Evolutionary conservation across 140 eudicot species (phyloP), one percentile per base, ranked within the genome.

Genomic region (Anethum foeniculum): DNA sequence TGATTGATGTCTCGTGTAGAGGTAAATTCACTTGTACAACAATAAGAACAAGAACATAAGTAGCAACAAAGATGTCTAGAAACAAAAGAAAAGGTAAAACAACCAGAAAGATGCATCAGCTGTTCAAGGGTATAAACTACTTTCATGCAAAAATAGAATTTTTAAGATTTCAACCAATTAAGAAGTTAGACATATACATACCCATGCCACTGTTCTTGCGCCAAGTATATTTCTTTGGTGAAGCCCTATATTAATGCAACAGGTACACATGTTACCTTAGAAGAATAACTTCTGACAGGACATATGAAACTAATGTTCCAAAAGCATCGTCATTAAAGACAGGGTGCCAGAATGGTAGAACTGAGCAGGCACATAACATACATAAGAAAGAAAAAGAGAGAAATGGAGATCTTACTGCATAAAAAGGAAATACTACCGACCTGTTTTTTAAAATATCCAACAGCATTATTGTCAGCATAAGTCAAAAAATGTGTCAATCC

Each of bases 401-500:
- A 41, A 7, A 36, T 0, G 32, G 16, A n/a, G 1, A 75, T 49
- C 62, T 47, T 47, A 15, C 5, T 47, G 34, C 79, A 75, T 47
- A n/a, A 14, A 69, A 68, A 25, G 52, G 15, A 52, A 77, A 76
- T 69, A 51, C 71, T 78, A 34, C 62, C 60, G 69, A 95, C 99
- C 99, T 95, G 99, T 82, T 95, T 95, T 85, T 87, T 92, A 82
- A 95, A 95, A 86, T 92, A 95, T 76, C 99, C 97, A 85, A 95
- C 99, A 85, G 97, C 97, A 81, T 95, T 95, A 76, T 95, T 95
- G 85, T 95, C 99, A 25, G 97, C 99, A 87, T 95, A 95, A 56
- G 99, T 95, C 49, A 95, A 88, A 89, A 95, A 95, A 89, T 95
- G 99, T 49, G 99, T 95, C 60, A 95, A 88, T 79, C 99, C 99